Evolutionary conservation across 805 yeast species (phyloP).

Genomic region (Sungouiozyma ichnusensis): DNA sequence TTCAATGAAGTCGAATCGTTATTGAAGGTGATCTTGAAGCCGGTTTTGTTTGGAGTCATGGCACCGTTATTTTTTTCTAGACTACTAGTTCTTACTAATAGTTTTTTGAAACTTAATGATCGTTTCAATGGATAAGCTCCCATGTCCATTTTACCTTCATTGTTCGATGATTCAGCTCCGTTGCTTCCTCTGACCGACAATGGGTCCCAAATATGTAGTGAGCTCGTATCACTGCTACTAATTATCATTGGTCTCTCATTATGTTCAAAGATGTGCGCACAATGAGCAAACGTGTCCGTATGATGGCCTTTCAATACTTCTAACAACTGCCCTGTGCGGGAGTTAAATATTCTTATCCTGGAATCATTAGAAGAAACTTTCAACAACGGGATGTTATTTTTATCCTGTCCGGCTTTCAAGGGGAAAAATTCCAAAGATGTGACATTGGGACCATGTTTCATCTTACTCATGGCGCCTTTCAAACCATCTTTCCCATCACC

Average conservation of each 20-base stretch:
- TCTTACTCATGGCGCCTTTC: conserved; percentile 15
- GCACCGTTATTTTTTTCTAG: not conserved
- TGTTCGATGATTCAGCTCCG: not conserved
- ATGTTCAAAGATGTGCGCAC: conserved; percentile 33
- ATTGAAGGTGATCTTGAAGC: not conserved
- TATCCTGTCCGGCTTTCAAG: not conserved
- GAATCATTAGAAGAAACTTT: conserved; percentile 79
- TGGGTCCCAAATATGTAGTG: conserved; percentile 76
- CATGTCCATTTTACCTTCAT: not conserved
- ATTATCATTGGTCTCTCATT: conserved; percentile 31
- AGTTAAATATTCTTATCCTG: conserved; percentile 54
- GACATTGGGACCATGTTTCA: conserved; percentile 43
- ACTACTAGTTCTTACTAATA: conserved; percentile 6
- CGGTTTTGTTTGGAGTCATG: too few relatives aligned
- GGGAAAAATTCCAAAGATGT: conserved; percentile 60
- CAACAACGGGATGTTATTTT: conserved; percentile 28
- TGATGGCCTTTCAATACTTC: conserved; percentile 64
- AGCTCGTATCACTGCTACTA: conserved; percentile 80
- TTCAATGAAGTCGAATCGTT: conserved; percentile 54
- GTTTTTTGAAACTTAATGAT: conserved; percentile 9
- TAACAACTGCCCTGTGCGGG: conserved; percentile 43
- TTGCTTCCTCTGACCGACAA: conserved; percentile 14
- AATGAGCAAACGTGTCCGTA: conserved; percentile 60
- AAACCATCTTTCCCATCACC: conserved; percentile 34
- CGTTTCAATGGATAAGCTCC: conserved; percentile 4